phyloP scores from a whole-genome alignment of 176 grass and related monocot species.

The Rhynchospora tenuis region DNA sequence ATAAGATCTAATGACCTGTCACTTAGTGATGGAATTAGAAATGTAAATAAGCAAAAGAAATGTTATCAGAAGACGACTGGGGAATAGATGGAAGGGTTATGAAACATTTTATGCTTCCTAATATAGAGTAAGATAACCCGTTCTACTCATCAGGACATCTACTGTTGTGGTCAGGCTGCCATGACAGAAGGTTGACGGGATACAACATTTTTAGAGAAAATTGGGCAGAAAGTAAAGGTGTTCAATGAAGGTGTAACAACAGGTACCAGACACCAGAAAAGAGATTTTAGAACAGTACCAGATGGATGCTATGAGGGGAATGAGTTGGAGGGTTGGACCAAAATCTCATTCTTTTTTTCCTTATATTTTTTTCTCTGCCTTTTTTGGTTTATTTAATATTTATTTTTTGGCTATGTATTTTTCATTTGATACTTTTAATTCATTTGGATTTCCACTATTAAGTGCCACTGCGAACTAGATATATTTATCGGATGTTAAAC shows the following conservation, averaged over 20 bases:
- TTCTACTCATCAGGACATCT: background rate
- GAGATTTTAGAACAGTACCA: background rate
- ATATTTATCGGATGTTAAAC: background rate
- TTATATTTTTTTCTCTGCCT: background rate
- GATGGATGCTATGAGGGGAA: background rate
- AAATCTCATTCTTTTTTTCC: background rate
- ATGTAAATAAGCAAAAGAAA: background rate
- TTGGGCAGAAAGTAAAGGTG: background rate
- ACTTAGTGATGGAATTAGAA: background rate
- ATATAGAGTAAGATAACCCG: background rate
- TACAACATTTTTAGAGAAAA: background rate
- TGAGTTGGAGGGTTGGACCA: background rate
- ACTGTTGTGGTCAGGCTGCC: background rate
- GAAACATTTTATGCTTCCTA: background rate
- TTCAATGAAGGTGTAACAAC: background rate
- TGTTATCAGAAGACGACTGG: background rate
- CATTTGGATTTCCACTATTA: background rate
- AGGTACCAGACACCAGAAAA: background rate
- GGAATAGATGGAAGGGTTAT: background rate
- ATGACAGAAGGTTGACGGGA: background rate
- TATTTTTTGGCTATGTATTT: background rate
- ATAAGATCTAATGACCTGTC: background rate
- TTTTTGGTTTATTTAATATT: background rate
- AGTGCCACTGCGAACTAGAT: background rate
- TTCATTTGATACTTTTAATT: background rate